Evolutionary conservation across 768 basidiomycete genomes (phyloP), one percentile per base, ranked within the genome.

Genomic region (Tephrocybe sp.): DNA sequence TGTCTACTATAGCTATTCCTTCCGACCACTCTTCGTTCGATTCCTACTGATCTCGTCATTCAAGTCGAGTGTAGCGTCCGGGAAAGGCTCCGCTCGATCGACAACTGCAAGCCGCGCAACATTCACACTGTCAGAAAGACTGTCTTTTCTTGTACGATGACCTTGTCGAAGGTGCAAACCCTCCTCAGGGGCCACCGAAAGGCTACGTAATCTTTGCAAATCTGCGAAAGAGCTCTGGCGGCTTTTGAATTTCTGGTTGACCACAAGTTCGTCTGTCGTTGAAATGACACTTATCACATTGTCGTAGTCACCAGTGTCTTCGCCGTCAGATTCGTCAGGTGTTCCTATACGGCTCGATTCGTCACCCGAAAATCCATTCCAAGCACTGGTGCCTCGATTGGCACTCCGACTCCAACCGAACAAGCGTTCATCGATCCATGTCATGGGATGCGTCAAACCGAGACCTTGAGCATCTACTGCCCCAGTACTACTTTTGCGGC

Each of bases 391-490:
- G n/a, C 92, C 89, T 40, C 80, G 82, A 41, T 69, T 72, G 1
- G 89, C 79, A 57, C 86, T 90, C 45, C 82, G 77, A 65, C 84
- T 85, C 93, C 91, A 96, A 36, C 93, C 94, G 63, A 96, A 97
- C 21, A 97, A 77, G 7, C 90, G 84, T 68, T 96, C 94, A 65
- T 97, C 93, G 13, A 96, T 78, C 92, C 92, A 96, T 12, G 87
- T 85, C 88, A 96, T 93, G 0, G 93, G 93, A 68, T 97, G 92
- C 12, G 84, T 88, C 27, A 95, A 76, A 24, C 92, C 79, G 44
- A 86, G 82, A 36, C 89, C 89, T 69, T 92, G 89, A 0, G 87
- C 87, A 64, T 90, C 89, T n/a, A 90, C 84, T 27, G 86, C 88
- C 21, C 88, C 89, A 34, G 80, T 85, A 27, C 84, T 82, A 58